A percentile compares a stretch with the other conserved stretches of the same genome.
Evolutionary conservation across 176 grass and related monocot species (phyloP).

Genomic region (Oryza meridionalis): DNA sequence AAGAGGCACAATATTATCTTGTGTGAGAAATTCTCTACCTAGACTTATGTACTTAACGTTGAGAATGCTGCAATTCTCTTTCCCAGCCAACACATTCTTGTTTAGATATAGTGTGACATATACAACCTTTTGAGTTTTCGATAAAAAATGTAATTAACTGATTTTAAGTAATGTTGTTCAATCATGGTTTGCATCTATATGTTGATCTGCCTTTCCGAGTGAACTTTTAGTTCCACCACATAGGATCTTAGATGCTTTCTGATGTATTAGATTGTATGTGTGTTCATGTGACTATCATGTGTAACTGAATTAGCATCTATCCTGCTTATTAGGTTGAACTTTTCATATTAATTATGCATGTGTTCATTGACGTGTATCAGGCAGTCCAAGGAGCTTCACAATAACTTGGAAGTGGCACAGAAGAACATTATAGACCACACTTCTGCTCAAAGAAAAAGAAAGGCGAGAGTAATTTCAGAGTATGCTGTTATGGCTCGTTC

Average conservation of each 20-base stretch:
- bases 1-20: constrained; percentile 61
- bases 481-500: constrained; percentile 63
- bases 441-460: constrained; percentile 61
- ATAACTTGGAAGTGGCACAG: constrained; percentile 58
- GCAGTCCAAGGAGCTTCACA: constrained; percentile 65
- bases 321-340: constrained; percentile 15
- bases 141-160: not conserved
- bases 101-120: constrained; percentile 2
- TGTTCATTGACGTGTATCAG: constrained; percentile 44
- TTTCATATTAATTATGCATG: constrained; percentile 1
- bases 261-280: not conserved
- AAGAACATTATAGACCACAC: constrained; percentile 57
- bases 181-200: constrained; percentile 8
- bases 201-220: constrained; percentile 18
- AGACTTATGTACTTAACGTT: constrained; percentile 13
- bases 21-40: constrained; percentile 52
- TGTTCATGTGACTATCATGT: not conserved
- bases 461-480: constrained; percentile 59
- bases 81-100: not conserved
- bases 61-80: constrained; percentile 24
- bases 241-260: constrained; percentile 16
- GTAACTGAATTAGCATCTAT: constrained; percentile 16
- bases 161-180: constrained; percentile 12
- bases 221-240: constrained; percentile 5
- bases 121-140: not conserved